Conservation (phyloP, 805 yeast genomes). For the Candida adriatica region DNA sequence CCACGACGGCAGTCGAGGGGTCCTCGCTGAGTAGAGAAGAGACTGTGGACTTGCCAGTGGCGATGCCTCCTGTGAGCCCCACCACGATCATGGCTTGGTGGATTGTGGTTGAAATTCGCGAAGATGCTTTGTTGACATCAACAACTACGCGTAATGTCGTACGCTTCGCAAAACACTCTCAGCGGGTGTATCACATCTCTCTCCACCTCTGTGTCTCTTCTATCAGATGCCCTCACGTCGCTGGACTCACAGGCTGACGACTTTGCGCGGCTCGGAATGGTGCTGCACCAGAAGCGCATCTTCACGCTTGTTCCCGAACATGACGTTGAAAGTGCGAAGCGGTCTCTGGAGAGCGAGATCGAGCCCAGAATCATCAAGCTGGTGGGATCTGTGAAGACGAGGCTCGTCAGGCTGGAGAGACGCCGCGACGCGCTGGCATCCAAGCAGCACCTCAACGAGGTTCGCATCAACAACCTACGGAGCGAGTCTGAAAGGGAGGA, state of each 20-base stretch:
- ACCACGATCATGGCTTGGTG: conserved; percentile 82
- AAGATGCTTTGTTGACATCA: too few relatives aligned
- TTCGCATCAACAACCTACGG: conserved; percentile 27
- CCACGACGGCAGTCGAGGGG: conserved; percentile 56
- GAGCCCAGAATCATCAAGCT: conserved; percentile 36
- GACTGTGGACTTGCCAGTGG: conserved; percentile 94
- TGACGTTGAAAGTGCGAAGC: conserved; percentile 36
- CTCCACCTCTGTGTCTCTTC: conserved; percentile 28
- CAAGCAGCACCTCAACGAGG: conserved; percentile 35
- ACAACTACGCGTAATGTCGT: too few relatives aligned
- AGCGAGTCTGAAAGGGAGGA: conserved; percentile 14
- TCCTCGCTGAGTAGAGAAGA: conserved; percentile 49
- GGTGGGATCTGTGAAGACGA: conserved; percentile 26
- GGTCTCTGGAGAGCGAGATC: conserved; percentile 29
- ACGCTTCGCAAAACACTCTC: conserved; percentile 13
- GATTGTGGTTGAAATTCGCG: too few relatives aligned
- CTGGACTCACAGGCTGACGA: conserved; percentile 31
- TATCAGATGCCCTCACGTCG: conserved; percentile 27
- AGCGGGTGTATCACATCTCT: conserved; percentile 29
- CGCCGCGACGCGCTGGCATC: conserved; percentile 28
- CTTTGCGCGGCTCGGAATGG: conserved; percentile 30
- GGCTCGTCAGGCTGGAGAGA: conserved; percentile 29
- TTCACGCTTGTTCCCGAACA: conserved; percentile 46
- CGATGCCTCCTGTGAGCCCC: conserved; percentile 97
- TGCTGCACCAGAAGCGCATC: conserved; percentile 38